phyloP scores from a whole-genome alignment of 2,329 filamentous ascomycete species.

The Fusarium cyanostomum region DNA sequence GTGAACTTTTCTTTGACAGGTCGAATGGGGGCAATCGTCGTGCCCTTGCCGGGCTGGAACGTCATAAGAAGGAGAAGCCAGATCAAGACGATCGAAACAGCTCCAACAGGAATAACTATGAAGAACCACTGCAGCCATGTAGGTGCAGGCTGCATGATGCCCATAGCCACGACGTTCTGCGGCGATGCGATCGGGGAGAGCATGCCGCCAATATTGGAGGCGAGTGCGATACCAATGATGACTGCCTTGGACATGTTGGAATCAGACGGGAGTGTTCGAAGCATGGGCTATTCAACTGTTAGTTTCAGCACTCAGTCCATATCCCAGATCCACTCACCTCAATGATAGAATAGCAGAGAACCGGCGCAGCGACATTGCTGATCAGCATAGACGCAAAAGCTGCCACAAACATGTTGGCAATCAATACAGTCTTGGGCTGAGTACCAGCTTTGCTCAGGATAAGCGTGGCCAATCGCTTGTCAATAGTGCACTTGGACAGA shows the following conservation, averaged over 20 bases:
- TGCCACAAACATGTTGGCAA: conserved; percentile 99
- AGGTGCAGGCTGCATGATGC: conserved; percentile 92
- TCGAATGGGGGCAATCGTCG: conserved; percentile 90
- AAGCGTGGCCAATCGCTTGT: conserved; percentile 95
- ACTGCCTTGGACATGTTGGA: conserved; percentile 95
- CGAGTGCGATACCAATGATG: conserved; percentile 92
- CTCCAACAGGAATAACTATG: conserved; percentile 89
- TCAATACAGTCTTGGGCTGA: conserved; percentile 83
- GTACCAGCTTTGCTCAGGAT: conserved; percentile 97
- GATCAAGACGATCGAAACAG: conserved; percentile 86
- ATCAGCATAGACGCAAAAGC: conserved; percentile 99
- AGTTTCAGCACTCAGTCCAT: conserved; percentile 11
- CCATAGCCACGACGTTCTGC: conserved; percentile 95
- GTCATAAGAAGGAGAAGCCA: conserved; percentile 87
- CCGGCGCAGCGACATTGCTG: conserved; percentile 95
- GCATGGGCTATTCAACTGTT: conserved; percentile 72
- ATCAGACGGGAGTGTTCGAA: conserved; percentile 89
- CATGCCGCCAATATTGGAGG: conserved; percentile 95
- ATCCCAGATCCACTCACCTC: conserved; percentile 67
- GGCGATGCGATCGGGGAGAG: conserved; percentile 97
- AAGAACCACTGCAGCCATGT: conserved; percentile 99
- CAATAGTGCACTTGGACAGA: conserved; percentile 95
- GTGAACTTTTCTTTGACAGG: conserved; percentile 89
- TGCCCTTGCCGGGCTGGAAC: conserved; percentile 86
- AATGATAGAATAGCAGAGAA: conserved; percentile 97